These are phyloP conservation scores for Ogataea degrootiae DNA, from an alignment of 805 yeast genomes.

Conservation along the genomic window DNA sequence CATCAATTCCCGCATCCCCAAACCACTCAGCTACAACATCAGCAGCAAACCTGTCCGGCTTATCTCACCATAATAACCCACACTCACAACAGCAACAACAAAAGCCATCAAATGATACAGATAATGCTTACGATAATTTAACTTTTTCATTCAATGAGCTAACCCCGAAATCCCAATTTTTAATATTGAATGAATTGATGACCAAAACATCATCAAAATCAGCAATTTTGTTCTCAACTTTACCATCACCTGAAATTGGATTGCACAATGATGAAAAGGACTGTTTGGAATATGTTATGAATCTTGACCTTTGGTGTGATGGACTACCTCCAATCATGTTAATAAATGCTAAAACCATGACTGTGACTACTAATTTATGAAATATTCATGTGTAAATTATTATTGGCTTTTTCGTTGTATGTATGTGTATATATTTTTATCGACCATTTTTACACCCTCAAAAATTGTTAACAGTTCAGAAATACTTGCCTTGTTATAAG, in stretches of 20 bases:
- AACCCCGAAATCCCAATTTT: constrained; percentile 89
- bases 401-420: no score
- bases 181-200: constrained; percentile 87
- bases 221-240: constrained; percentile 77
- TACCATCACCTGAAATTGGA: constrained; percentile 85
- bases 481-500: no score
- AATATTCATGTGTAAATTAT: no score
- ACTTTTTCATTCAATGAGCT: constrained; percentile 65
- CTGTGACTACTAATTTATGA: constrained; percentile 88
- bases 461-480: no score
- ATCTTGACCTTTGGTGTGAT: constrained; percentile 74
- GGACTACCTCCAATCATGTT: constrained; percentile 79
- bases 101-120: not conserved
- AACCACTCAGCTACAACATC: no score
- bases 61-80: not conserved
- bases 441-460: no score
- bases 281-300: constrained; percentile 69
- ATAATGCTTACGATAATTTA: constrained; percentile 19
- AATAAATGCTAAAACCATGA: constrained; percentile 88
- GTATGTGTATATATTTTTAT: no score
- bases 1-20: no score
- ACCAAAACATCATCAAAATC: constrained; percentile 51
- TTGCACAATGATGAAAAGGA: constrained; percentile 68
- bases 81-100: not conserved
- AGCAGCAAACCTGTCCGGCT: not conserved